These are phyloP conservation scores for Colletotrichum musicola DNA, from an alignment of 2,329 filamentous ascomycete genomes.

Conservation along the genomic window DNA sequence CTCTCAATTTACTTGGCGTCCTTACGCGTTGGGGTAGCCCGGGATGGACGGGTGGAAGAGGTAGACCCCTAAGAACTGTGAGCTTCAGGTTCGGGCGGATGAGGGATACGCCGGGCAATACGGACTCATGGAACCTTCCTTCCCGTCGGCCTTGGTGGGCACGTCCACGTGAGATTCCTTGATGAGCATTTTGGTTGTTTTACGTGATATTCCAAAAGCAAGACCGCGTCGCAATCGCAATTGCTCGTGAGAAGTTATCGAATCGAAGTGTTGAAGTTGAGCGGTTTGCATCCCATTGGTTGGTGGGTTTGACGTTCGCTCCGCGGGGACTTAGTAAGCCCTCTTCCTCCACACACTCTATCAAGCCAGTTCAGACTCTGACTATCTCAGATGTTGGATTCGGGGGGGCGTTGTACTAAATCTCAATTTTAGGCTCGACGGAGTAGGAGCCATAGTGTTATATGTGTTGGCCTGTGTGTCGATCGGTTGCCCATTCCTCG, in stretches of 20 bases:
- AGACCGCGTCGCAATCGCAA: background rate
- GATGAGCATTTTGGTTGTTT: conserved; percentile 61
- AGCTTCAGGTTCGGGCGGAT: conserved; percentile 3
- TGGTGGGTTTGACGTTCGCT: background rate
- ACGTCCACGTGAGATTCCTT: conserved; percentile 67
- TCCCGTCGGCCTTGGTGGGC: conserved; percentile 63
- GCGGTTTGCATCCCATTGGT: conserved; percentile 32
- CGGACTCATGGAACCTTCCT: conserved; percentile 66
- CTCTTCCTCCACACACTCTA: background rate
- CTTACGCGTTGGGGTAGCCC: conserved; percentile 86
- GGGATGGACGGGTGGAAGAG: conserved; percentile 88
- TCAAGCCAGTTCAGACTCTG: background rate
- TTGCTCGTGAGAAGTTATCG: background rate
- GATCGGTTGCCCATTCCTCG: no score
- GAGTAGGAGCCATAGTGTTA: no score
- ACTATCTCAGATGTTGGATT: no score
- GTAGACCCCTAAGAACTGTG: conserved; percentile 77
- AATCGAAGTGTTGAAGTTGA: conserved; percentile 22
- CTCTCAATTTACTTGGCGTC: background rate
- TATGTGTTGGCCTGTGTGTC: no score
- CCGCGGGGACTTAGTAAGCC: conserved; percentile 37
- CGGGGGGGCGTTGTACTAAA: no score
- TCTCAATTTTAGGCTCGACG: no score
- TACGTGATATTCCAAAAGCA: background rate
- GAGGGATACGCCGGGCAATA: background rate